Percentiles rank a stretch among this genome's conserved stretches.
Conservation (phyloP, 208 protist genomes). For the Leishmania braziliensis region DNA sequence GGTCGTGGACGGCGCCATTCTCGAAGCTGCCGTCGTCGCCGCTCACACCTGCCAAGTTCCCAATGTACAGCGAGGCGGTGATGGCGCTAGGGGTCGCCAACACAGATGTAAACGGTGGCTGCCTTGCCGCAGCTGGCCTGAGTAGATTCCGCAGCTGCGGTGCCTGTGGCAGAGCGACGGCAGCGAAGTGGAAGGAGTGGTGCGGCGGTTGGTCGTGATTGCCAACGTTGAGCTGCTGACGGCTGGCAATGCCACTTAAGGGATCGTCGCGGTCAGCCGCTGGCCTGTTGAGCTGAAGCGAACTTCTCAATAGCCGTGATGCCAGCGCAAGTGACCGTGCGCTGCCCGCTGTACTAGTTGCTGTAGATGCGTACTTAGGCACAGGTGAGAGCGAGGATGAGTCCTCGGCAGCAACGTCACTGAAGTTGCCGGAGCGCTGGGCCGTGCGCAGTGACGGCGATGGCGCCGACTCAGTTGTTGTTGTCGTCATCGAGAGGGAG, state of each 20-base stretch:
- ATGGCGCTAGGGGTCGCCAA: neutral
- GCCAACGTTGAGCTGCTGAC: neutral
- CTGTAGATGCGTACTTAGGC: neutral
- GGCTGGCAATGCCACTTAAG: neutral
- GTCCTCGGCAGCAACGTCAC: neutral
- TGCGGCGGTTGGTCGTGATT: neutral
- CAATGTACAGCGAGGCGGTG: slow-evolving; percentile 1
- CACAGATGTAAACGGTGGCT: neutral
- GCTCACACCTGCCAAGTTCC: slow-evolving; percentile 8
- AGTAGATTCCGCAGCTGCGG: neutral
- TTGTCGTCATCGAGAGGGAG: neutral
- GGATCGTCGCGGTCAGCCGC: neutral
- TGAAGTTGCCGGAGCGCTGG: neutral
- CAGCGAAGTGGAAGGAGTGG: neutral
- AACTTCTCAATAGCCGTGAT: too few species aligned
- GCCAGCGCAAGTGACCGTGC: neutral
- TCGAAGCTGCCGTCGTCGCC: neutral
- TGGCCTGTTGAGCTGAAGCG: neutral
- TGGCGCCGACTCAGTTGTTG: neutral
- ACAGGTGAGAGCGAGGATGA: neutral
- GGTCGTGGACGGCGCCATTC: neutral
- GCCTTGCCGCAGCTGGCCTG: neutral
- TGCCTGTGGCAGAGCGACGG: neutral
- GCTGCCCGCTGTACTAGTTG: neutral
- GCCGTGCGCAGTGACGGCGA: neutral